Evolutionary conservation across 208 protist species (phyloP).

Genomic region (Trichomonas tenax): DNA sequence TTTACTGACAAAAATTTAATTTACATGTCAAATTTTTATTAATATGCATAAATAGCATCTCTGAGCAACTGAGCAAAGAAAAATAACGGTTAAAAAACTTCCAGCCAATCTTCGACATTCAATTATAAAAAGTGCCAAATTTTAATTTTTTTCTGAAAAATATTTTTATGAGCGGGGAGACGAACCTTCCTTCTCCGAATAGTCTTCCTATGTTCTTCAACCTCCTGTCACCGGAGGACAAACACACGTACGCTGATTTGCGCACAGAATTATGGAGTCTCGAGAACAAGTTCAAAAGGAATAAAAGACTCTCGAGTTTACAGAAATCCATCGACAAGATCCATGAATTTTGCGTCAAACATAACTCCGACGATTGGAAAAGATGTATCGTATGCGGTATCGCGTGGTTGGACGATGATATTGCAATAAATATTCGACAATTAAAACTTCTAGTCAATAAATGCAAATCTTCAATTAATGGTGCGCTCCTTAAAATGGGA

Average conservation of each 20-base stretch:
- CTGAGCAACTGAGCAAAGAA: no score
- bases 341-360: background rate
- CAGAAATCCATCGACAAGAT: background rate
- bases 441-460: background rate
- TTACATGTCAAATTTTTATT: no score
- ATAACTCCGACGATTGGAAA: background rate
- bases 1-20: no score
- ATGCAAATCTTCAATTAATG: conserved; percentile 14
- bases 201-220: background rate
- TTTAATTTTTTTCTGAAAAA: background rate
- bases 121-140: background rate
- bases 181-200: background rate
- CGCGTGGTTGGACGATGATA: background rate
- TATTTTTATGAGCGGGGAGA: background rate
- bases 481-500: background rate
- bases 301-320: background rate
- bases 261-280: background rate
- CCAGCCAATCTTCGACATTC: background rate
- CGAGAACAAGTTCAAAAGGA: background rate
- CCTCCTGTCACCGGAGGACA: background rate
- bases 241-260: background rate
- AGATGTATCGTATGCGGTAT: background rate
- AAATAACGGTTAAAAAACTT: background rate
- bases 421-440: background rate
- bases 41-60: no score